Evolutionary conservation across 2,329 filamentous ascomycete genomes (phyloP).

Genomic region (Fusarium verrucosum): DNA sequence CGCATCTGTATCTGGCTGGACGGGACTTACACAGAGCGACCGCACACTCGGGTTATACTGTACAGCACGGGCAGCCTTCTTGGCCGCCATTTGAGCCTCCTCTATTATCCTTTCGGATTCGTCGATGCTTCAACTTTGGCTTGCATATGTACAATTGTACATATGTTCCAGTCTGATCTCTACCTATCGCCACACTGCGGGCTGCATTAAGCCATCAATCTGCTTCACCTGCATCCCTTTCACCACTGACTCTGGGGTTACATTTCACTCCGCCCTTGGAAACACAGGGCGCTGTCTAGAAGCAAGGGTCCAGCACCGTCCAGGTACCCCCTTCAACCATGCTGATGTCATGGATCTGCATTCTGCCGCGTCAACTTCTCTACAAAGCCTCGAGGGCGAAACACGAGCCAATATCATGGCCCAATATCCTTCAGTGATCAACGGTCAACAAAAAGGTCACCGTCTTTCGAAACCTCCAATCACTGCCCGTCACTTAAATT

Average conservation of each 20-base stretch:
- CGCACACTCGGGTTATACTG: slow-evolving; percentile 18
- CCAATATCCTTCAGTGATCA: slow-evolving; percentile 5
- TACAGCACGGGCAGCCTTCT: too few species aligned
- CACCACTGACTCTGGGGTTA: slow-evolving; percentile 17
- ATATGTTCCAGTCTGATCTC: slow-evolving; percentile 1
- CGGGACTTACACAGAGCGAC: too few species aligned
- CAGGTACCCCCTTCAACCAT: slow-evolving; percentile 33
- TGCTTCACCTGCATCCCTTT: slow-evolving; percentile 1
- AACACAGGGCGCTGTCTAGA: slow-evolving; percentile 29
- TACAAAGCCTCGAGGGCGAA: slow-evolving; percentile 14
- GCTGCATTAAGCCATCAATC: slow-evolving; percentile 7
- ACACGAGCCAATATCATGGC: slow-evolving; percentile 1
- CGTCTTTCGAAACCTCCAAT: slow-evolving; percentile 32
- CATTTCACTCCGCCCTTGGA: slow-evolving; percentile 21
- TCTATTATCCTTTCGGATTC: neutral
- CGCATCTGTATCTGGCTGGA: too few species aligned
- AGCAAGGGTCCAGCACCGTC: slow-evolving; percentile 31
- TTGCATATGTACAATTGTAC: slow-evolving; percentile 22
- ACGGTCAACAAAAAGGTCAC: slow-evolving; percentile 36
- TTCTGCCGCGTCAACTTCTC: slow-evolving; percentile 27
- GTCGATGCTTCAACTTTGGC: slow-evolving; percentile 9
- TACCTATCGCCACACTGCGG: too few species aligned
- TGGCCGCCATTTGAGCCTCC: neutral
- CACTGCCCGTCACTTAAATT: slow-evolving; percentile 5
- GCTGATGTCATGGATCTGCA: slow-evolving; percentile 50